These are phyloP conservation scores for Claviceps lovelessii DNA, from an alignment of 2,329 filamentous ascomycete genomes.

Conservation along the genomic window DNA sequence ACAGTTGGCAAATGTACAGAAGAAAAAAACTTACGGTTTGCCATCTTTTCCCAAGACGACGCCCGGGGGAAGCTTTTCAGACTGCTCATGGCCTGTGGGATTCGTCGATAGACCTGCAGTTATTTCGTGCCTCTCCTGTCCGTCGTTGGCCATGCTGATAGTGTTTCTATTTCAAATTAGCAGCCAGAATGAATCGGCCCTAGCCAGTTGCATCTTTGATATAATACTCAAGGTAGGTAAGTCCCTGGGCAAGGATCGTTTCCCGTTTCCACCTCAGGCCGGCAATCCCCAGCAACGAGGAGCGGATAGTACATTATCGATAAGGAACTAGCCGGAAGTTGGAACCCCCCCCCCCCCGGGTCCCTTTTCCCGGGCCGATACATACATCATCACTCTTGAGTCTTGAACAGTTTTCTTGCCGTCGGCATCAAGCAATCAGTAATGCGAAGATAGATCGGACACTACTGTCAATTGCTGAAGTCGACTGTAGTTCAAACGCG, in stretches of 20 bases:
- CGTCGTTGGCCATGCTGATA: constrained; percentile 25
- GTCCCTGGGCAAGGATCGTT: too few species aligned
- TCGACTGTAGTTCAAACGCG: background rate
- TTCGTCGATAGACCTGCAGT: constrained; percentile 9
- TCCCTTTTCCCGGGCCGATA: too few species aligned
- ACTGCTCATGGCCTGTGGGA: constrained; percentile 16
- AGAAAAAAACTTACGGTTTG: constrained; percentile 53
- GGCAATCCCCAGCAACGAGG: background rate
- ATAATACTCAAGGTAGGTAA: too few species aligned
- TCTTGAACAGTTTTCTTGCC: background rate
- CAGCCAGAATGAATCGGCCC: background rate
- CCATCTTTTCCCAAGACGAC: constrained; percentile 66
- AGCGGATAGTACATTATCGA: constrained; percentile 6
- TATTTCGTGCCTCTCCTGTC: constrained; percentile 17
- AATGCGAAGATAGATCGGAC: background rate
- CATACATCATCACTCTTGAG: too few species aligned
- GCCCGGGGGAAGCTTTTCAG: constrained; percentile 51
- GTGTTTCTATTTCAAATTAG: background rate
- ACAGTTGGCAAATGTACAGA: background rate
- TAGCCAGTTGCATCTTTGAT: background rate
- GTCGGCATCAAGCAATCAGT: background rate
- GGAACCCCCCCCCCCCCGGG: too few species aligned
- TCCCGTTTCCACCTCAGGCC: too few species aligned
- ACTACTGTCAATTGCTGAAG: background rate
- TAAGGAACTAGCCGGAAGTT: background rate